Percentiles rank a stretch among this genome's conserved stretches.
Evolutionary conservation across 2,329 filamentous ascomycete species (phyloP).

Genomic region (Fusarium tjaetaba): DNA sequence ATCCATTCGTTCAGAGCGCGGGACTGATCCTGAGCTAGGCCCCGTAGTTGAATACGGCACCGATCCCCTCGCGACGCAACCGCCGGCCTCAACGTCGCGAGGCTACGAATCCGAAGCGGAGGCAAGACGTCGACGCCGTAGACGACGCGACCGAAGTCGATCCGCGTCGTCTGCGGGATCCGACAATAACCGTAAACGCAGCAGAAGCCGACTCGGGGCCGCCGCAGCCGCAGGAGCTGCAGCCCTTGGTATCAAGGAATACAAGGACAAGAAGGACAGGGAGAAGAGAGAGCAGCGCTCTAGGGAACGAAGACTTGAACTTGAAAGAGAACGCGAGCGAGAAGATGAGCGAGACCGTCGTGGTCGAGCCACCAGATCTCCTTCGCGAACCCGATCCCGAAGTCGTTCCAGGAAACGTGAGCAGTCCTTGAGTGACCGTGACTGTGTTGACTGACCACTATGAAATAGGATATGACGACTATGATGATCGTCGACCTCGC

Average conservation of each 20-base stretch:
- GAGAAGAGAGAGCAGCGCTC: conserved; percentile 50
- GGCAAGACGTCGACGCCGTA: conserved; percentile 53
- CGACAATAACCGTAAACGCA: conserved; percentile 57
- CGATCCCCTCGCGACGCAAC: conserved; percentile 61
- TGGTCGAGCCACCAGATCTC: conserved; percentile 45
- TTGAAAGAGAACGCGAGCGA: conserved; percentile 36
- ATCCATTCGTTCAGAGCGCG: conserved; percentile 61
- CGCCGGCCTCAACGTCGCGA: conserved; percentile 48
- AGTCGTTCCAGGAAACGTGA: conserved; percentile 45
- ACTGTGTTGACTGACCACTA: conserved; percentile 22
- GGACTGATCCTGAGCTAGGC: conserved; percentile 73
- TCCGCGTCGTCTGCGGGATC: conserved; percentile 48
- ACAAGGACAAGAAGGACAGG: conserved; percentile 56
- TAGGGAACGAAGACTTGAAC: conserved; percentile 45
- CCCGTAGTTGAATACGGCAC: conserved; percentile 72
- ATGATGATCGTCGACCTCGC: conserved; percentile 51
- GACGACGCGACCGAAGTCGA: conserved; percentile 51
- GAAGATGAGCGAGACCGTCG: conserved; percentile 32
- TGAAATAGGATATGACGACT: conserved; percentile 43
- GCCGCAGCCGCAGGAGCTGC: conserved; percentile 68
- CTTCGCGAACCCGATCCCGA: conserved; percentile 31
- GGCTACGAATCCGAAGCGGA: conserved; percentile 62
- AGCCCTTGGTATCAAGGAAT: conserved; percentile 71
- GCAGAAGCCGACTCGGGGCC: conserved; percentile 63
- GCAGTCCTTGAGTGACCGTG: conserved; percentile 13